These are phyloP conservation scores for Spergularia marina DNA, from an alignment of 148 eudicot species.

Conservation along the genomic window DNA sequence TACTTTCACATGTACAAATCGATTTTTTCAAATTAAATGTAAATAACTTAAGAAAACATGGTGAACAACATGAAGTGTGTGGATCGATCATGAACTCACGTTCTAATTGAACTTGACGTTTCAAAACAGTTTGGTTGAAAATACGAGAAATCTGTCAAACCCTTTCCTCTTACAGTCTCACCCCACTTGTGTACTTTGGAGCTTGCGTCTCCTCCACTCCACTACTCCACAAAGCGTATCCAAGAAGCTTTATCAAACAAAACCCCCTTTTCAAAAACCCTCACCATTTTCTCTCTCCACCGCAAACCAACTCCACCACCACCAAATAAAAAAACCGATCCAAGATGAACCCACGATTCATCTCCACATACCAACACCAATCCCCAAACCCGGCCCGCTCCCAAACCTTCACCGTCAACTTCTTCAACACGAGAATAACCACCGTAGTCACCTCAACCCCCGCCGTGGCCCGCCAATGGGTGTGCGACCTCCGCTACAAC, in stretches of 20 bases:
- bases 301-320: background rate
- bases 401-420: conserved; percentile 12
- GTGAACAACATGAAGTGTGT: too few relatives aligned
- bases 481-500: conserved; percentile 16
- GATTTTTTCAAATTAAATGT: too few relatives aligned
- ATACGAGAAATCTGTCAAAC: too few relatives aligned
- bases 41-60: too few relatives aligned
- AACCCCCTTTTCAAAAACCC: background rate
- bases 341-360: conserved; percentile 10
- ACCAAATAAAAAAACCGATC: background rate
- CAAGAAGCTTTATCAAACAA: background rate
- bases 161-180: too few relatives aligned
- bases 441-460: conserved; percentile 24
- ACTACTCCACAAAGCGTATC: background rate
- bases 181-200: too few relatives aligned
- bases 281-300: background rate
- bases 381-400: conserved; percentile 6
- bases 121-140: too few relatives aligned
- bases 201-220: too few relatives aligned
- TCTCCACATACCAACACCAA: background rate
- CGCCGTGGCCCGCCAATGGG: conserved; percentile 22
- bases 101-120: too few relatives aligned
- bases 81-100: too few relatives aligned
- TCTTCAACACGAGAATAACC: conserved; percentile 3
- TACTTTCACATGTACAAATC: too few relatives aligned